These are phyloP conservation scores for Colletotrichum nymphaeae DNA, from an alignment of 2,329 filamentous ascomycete genomes.

Conservation along the genomic window DNA sequence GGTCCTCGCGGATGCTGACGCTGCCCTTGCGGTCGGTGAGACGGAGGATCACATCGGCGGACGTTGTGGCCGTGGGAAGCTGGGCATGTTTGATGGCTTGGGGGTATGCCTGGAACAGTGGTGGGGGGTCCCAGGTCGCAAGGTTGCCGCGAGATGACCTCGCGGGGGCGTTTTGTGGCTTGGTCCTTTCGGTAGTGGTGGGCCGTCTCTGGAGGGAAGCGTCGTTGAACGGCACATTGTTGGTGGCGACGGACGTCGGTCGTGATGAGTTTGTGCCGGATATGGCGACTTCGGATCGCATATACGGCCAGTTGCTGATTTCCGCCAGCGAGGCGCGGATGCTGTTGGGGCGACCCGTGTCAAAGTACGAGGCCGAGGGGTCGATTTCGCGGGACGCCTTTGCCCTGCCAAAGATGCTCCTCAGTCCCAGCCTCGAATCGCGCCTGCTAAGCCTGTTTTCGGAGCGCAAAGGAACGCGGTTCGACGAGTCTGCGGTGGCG, in stretches of 20 bases:
- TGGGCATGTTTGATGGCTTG: slow-evolving; percentile 83
- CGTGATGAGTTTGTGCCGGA: slow-evolving; percentile 8
- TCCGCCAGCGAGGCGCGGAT: slow-evolving; percentile 60
- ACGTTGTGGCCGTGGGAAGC: slow-evolving; percentile 74
- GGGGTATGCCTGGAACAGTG: slow-evolving; percentile 87
- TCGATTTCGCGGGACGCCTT: slow-evolving; percentile 51
- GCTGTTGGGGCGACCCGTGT: slow-evolving; percentile 47
- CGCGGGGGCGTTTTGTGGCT: slow-evolving; percentile 8
- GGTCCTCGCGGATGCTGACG: slow-evolving; percentile 47
- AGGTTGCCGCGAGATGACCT: slow-evolving; percentile 45
- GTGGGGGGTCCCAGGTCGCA: slow-evolving; percentile 74
- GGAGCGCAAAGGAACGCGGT: slow-evolving; percentile 54
- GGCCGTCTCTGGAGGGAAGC: slow-evolving; percentile 17
- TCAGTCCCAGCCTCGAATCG: slow-evolving; percentile 64
- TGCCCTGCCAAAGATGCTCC: slow-evolving; percentile 62
- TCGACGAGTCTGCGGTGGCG: slow-evolving; percentile 44
- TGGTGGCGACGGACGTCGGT: slow-evolving; percentile 17
- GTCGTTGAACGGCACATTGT: slow-evolving; percentile 28
- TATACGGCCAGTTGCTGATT: slow-evolving; percentile 55
- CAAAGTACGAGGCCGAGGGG: slow-evolving; percentile 43
- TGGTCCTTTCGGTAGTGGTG: slow-evolving; percentile 24
- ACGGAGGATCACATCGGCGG: slow-evolving; percentile 77
- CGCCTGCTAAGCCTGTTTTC: slow-evolving; percentile 55
- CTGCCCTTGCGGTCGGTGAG: slow-evolving; percentile 64
- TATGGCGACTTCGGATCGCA: slow-evolving; percentile 31